Base-by-base conservation (phyloP, 2,329 filamentous ascomycete species). In the Colletotrichum lupini region DNA sequence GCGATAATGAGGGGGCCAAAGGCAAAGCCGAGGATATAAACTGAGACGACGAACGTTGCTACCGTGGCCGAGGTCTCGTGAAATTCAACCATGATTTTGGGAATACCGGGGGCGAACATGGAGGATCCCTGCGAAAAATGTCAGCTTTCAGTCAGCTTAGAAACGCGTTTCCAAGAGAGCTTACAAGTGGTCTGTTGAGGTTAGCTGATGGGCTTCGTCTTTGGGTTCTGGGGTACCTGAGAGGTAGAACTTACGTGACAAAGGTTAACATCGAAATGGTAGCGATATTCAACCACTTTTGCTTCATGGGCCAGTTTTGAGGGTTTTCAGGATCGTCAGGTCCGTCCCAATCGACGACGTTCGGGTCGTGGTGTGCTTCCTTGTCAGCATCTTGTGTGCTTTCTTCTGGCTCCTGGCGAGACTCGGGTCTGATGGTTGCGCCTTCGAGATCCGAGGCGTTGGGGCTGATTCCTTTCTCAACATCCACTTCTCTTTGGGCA, bases 321-420 rank as follows among this genome's bases (percentile, higher is more conserved):
- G 93, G 93, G 77, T 95, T 92, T 14, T 88, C 85, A 16, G 86
- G 86, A 76, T 93, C 92, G 73, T 89, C 83, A 7, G 87, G 78
- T 7, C 80, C 87, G 35, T 89, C 87, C 82, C 92, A 94, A 77
- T 93, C 90, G 35, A 94, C 86, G 14, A 74, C 30, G 19, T 72
- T 72, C 24, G 74, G 67, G n/a, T 74, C 56, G n/a, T 52, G 37
- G 2, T 55, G 58, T 14, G 52, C 12, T n/a, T 68, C 67, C 24
- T 73, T 64, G 6, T 26, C 24, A 4, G 19, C 28, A 22, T 73
- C 57, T 5, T 56, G 26, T 30, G n/a, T 28, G 37, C 37, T 62
- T 28, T 14, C 30, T n/a, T 52, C 7, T 9, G 66, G 22, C 30
- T 60, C 52, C 24, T 16, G 58, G 5, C 26, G 52, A 14, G 65